These are phyloP conservation scores for Umbilicus rupestris DNA, from an alignment of 164 flowering plant genomes.

Conservation along the genomic window DNA sequence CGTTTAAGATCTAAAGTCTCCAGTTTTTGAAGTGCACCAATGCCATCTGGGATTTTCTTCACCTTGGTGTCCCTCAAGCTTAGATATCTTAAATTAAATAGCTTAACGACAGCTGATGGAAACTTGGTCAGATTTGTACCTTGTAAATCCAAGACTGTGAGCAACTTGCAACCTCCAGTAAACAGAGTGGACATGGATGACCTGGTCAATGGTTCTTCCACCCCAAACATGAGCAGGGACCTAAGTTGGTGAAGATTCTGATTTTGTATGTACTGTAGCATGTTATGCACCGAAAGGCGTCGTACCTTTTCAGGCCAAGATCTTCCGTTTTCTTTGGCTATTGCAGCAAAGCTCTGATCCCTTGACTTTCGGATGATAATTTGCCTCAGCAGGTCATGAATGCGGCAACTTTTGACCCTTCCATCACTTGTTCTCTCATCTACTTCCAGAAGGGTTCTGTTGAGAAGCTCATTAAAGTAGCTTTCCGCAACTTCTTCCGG, in stretches of 20 bases:
- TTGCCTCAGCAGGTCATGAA: constrained; percentile 15
- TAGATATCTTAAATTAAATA: constrained; percentile 11
- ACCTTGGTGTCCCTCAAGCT: constrained; percentile 12
- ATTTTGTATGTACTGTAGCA: neutral
- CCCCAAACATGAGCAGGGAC: neutral
- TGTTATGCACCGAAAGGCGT: constrained; percentile 10
- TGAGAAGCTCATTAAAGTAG: constrained; percentile 12
- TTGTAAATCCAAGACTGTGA: constrained; percentile 15
- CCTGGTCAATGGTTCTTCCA: neutral
- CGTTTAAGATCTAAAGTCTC: constrained; percentile 14
- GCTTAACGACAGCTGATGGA: constrained; percentile 6
- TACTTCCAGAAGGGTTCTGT: constrained; percentile 13
- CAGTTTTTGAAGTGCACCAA: constrained; percentile 11
- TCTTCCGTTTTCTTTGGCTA: neutral
- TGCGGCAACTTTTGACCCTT: neutral
- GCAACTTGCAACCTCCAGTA: constrained; percentile 6
- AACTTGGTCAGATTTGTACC: constrained; percentile 8
- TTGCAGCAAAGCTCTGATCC: constrained; percentile 6
- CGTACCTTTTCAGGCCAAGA: neutral
- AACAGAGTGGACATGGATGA: neutral
- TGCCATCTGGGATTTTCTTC: constrained; percentile 6
- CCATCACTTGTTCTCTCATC: constrained; percentile 2
- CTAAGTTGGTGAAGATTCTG: neutral
- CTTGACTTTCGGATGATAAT: constrained; percentile 10
- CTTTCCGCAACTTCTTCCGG: constrained; percentile 11